A percentile compares a stretch with the other conserved stretches of the same genome.
phyloP scores from a whole-genome alignment of 257 asterid species.

The Solanum chilense region DNA sequence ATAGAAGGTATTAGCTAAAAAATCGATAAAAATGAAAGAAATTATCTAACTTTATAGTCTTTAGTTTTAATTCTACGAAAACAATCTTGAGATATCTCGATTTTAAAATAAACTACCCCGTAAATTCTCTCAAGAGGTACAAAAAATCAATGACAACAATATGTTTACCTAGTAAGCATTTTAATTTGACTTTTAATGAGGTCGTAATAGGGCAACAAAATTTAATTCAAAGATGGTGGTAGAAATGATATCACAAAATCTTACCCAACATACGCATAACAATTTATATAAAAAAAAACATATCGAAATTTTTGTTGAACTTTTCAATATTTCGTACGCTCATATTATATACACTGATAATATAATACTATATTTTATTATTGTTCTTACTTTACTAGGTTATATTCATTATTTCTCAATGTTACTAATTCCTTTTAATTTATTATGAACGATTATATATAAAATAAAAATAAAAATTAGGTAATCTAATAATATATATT shows the following conservation, averaged over 20 bases:
- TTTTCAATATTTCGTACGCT: background rate
- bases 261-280: background rate
- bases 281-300: background rate
- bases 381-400: background rate
- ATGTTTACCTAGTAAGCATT: background rate
- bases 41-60: background rate
- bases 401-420: background rate
- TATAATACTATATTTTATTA: background rate
- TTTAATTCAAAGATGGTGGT: background rate
- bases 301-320: background rate
- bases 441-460: background rate
- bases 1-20: background rate
- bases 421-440: background rate
- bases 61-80: background rate
- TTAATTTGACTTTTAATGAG: background rate
- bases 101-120: background rate
- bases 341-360: fast-evolving
- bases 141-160: background rate
- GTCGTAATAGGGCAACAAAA: background rate
- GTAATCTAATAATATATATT: background rate
- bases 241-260: background rate
- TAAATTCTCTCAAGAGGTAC: background rate
- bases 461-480: too few species aligned
- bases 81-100: background rate
- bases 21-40: background rate